Evolutionary conservation across 1,284 basidiomycete species (phyloP).

Genomic region (Ceratobasidium sp.): DNA sequence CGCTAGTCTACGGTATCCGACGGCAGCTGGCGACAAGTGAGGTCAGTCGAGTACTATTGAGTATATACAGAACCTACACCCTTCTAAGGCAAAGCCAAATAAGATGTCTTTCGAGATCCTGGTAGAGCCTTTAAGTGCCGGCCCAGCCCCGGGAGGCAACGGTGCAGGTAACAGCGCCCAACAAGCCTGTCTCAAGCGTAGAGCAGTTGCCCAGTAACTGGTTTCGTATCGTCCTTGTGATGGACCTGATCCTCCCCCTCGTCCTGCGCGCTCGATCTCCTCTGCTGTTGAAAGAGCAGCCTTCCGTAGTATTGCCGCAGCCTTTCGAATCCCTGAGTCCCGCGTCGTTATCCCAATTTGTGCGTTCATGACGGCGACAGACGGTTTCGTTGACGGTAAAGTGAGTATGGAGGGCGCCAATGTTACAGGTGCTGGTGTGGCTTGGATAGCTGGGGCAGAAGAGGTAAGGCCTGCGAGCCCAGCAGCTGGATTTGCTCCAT

Average conservation of each 20-base stretch:
- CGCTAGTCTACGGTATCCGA: slow-evolving; percentile 25
- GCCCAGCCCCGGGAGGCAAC: slow-evolving; percentile 7
- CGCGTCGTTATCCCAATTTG: slow-evolving; percentile 38
- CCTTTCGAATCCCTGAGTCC: slow-evolving; percentile 34
- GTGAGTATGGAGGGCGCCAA: slow-evolving; percentile 26
- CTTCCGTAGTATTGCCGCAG: slow-evolving; percentile 27
- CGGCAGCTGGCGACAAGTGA: not conserved
- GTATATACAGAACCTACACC: slow-evolving; percentile 2
- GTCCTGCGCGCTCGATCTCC: slow-evolving; percentile 35
- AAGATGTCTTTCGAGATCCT: slow-evolving; percentile 31
- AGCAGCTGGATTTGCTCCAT: slow-evolving; percentile 8
- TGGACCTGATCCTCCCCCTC: slow-evolving; percentile 3
- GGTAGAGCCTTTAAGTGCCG: slow-evolving; percentile 18
- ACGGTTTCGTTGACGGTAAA: not conserved
- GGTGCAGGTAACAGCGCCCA: slow-evolving; percentile 36
- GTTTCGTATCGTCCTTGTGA: slow-evolving; percentile 17
- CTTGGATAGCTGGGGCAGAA: not conserved
- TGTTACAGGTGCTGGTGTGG: slow-evolving; percentile 33
- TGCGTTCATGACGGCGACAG: slow-evolving; percentile 34
- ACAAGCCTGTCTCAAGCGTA: slow-evolving; percentile 33
- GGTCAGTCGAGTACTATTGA: not conserved
- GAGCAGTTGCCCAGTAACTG: slow-evolving; percentile 34
- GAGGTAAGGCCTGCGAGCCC: slow-evolving; percentile 25
- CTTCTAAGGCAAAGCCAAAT: slow-evolving; percentile 36
- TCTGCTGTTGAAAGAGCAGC: slow-evolving; percentile 30